Evolutionary conservation across 768 basidiomycete genomes (phyloP), one percentile per base, ranked within the genome.

Genomic region (Termitomyces sp.): DNA sequence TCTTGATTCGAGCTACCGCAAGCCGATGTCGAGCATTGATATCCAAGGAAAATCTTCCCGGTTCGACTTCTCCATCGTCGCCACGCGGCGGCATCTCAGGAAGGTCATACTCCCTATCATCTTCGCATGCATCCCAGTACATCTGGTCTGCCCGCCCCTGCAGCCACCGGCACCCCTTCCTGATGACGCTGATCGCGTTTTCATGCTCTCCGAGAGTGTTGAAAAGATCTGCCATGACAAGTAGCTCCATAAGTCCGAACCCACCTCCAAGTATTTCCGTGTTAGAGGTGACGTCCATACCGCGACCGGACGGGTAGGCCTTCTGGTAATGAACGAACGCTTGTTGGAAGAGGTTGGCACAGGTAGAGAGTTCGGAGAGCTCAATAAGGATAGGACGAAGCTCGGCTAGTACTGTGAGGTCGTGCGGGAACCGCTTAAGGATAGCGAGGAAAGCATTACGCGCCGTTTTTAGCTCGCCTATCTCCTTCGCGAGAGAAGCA

Each of bases 81-180:
- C 71, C 15, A 38, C 62, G 56, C 62, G 61, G 47, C 45, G 63
- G 63, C 60, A 69, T 56, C 65, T 71, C 67, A 44, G 71, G 68
- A 19, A 78, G 63, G 64, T 93, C 91, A 64, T 82, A 99, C 69
- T 99, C 96, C 47, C 94, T 76, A 65, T 99, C 96, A 65, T 99
- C 95, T 30, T 80, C 80, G 52, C 84, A 81, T 21, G 78, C 67
- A 60, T 93, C 90, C 93, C 94, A 98, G 55, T 86, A 84, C 52
- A 74, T 77, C 65, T 88, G 86, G 45, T 80, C 73, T 32, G 71
- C 73, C 32, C 96, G 74, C 0, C 92, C 91, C 67, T 98, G 92
- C n/a, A 98, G 68, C 96, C 96, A 98, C 53, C 96, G 73, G 49
- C 82, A 87, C 1, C 94, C 95, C 50, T 74, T 76, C 45, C 88